A percentile compares a stretch with the other conserved stretches of the same genome.
phyloP scores from a whole-genome alignment of 2,329 filamentous ascomycete genomes.

The Alternaria longipes region DNA sequence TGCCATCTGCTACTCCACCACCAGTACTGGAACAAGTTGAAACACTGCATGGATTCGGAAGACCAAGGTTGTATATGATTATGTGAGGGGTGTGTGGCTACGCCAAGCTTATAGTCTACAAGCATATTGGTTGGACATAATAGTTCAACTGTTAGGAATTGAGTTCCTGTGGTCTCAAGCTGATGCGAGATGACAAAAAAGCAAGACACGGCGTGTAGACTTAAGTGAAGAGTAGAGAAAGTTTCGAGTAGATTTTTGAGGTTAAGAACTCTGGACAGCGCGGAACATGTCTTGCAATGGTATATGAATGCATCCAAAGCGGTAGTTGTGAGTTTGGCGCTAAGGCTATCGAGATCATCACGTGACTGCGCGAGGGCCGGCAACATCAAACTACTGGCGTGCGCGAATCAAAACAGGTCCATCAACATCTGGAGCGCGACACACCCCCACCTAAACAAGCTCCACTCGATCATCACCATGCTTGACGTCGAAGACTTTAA shows the following conservation, averaged over 20 bases:
- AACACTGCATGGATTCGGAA: not conserved
- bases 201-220: not conserved
- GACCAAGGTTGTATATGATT: not conserved
- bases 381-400: not conserved
- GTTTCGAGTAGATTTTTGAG: not conserved
- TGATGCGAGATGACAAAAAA: not conserved
- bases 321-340: not conserved
- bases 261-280: not conserved
- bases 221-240: not conserved
- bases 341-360: not conserved
- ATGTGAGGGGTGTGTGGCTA: not conserved
- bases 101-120: not conserved
- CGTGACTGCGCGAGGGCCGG: not conserved
- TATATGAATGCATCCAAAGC: not conserved
- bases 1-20: not conserved
- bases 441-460: slow-evolving; percentile 6
- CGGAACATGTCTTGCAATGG: not conserved
- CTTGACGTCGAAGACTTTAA: slow-evolving; percentile 73
- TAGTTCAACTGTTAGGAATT: not conserved
- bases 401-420: slow-evolving; percentile 24
- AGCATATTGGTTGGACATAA: not conserved
- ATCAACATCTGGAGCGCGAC: slow-evolving; percentile 16
- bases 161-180: not conserved
- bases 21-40: not conserved
- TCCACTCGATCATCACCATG: slow-evolving; percentile 53